Evolutionary conservation across 768 basidiomycete species (phyloP), one percentile per base, ranked within the genome.

Genomic region (Dictyophora rubrovolvata): DNA sequence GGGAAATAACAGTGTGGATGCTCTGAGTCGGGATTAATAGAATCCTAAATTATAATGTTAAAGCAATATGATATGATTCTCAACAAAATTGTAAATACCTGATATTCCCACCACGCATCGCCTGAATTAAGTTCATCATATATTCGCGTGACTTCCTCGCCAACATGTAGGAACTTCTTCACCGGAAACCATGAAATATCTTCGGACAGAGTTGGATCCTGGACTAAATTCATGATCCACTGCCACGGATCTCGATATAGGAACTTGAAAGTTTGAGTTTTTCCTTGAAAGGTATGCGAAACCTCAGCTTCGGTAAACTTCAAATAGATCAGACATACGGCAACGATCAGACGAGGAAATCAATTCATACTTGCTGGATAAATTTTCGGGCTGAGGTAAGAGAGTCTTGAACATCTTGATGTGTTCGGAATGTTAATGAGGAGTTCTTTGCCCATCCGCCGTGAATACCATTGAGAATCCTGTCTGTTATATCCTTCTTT

Each of bases 191-290:
- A 69, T 28, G 61, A 62, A 23, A 18, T 9, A 1, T 61, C 36
- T 7, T 57, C 21, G n/a, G 63, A 56, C 12, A 70, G 59, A 1
- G 67, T 65, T 22, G 35, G 16, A 37, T 69, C 69, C 33, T 62
- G 57, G 8, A 71, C 35, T 10, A 70, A 11, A 1, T 22, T 50
- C 1, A 66, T n/a, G 8, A 67, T 64, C 56, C 61, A 70, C 12
- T 69, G 64, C 71, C 71, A 72, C 6, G 66, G 68, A 61, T 71
- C 66, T 0, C 64, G 66, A 56, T 69, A 72, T 17, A 65, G 48
- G 36, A 71, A 72, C 17, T 56, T 23, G 51, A 66, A 66, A 22
- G 59, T 50, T 9, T 60, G 60, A 2, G 1, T 33, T 36, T 63
- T 53, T 4, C 64, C 63, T 14, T 63, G 36, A 34, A 65, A 69